phyloP scores from a whole-genome alignment of 805 yeast species.

The Starmerella cellae region DNA sequence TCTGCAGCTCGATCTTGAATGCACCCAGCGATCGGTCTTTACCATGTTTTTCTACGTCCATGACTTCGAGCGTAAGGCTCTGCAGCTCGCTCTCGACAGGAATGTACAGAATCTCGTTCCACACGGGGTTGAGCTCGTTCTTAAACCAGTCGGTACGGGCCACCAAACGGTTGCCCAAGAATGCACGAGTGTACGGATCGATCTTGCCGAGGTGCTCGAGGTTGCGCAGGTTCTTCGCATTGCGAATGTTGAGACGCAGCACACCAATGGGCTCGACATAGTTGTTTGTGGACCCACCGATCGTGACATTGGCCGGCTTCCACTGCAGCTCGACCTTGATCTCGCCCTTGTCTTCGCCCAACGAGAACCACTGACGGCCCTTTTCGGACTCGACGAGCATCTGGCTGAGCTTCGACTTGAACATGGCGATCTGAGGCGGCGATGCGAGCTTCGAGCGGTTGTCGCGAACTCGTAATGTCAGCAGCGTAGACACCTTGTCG shows the following conservation, averaged over 20 bases:
- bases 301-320: conserved; percentile 67
- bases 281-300: conserved; percentile 56
- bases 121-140: conserved; percentile 63
- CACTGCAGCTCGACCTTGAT: conserved; percentile 56
- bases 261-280: conserved; percentile 94
- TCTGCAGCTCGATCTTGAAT: conserved; percentile 54
- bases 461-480: conserved; percentile 54
- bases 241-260: conserved; percentile 52
- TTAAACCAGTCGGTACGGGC: conserved; percentile 62
- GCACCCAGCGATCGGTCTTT: conserved; percentile 81
- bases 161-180: conserved; percentile 62
- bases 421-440: conserved; percentile 45
- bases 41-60: conserved; percentile 76
- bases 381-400: conserved; percentile 66
- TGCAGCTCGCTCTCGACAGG: conserved; percentile 77
- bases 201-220: conserved; percentile 79
- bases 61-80: conserved; percentile 68
- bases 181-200: conserved; percentile 78
- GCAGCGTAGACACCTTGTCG: conserved; percentile 57
- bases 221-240: conserved; percentile 65
- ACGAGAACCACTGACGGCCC: conserved; percentile 64
- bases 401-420: conserved; percentile 41
- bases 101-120: conserved; percentile 71
- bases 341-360: conserved; percentile 55
- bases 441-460: conserved; percentile 39